A percentile compares a stretch with the other conserved stretches of the same genome.
Evolutionary conservation across 2,329 filamentous ascomycete species (phyloP).

Genomic region (Zelopaecilomyces penicillatus): DNA sequence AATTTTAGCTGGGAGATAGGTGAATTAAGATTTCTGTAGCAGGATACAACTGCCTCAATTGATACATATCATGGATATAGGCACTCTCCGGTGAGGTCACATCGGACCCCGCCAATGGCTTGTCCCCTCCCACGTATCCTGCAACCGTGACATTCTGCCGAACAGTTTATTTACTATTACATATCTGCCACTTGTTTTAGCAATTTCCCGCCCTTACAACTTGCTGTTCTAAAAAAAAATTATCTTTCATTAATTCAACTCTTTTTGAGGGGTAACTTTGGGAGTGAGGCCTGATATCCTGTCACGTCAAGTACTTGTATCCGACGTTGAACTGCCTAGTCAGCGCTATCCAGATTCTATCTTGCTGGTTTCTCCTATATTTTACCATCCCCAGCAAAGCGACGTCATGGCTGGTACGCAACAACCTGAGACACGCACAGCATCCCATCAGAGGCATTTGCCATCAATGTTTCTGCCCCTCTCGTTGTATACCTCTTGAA

Average conservation of each 20-base stretch:
- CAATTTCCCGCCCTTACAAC: no score
- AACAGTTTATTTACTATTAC: no score
- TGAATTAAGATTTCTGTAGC: conserved; percentile 1
- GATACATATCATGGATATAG: conserved; percentile 17
- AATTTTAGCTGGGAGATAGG: no score
- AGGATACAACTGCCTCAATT: conserved; percentile 6
- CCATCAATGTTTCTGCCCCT: not conserved
- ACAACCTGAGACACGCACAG: not conserved
- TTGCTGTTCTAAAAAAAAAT: no score
- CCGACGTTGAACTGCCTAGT: no score
- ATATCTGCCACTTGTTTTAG: no score
- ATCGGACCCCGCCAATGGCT: conserved; percentile 10
- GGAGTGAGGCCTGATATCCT: no score
- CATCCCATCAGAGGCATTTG: not conserved
- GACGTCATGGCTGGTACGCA: conserved; percentile 6
- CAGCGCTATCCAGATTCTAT: no score
- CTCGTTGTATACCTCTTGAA: not conserved
- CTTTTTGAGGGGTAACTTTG: no score
- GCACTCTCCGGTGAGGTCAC: conserved; percentile 14
- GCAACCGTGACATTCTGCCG: not conserved
- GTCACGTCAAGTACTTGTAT: no score
- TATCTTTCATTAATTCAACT: not conserved
- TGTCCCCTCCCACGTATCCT: not conserved
- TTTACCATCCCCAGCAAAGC: not conserved
- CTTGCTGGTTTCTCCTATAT: no score